Evolutionary conservation across 441 rosid genomes (phyloP), one percentile per base, ranked within the genome.

Genomic region (Kokia cookei): DNA sequence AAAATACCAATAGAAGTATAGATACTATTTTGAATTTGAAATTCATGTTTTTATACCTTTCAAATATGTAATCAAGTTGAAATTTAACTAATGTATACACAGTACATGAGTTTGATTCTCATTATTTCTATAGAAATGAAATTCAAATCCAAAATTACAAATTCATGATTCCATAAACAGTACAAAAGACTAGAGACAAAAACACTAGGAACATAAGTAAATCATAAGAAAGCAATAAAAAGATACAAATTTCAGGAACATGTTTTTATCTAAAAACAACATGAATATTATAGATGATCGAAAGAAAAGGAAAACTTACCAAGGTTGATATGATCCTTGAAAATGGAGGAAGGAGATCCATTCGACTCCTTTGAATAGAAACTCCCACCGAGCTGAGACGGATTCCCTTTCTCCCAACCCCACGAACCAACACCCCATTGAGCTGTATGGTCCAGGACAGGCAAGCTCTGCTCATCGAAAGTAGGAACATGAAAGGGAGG

Each of bases 391-490:
- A 68, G 59, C 29, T 81, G 78, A 71, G 69, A 67, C 54, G 40
- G 74, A 63, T 75, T 76, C 74, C 74, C 60, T 63, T 72, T 80
- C 48, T 74, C 81, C 85, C 88, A 78, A 67, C 69, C 80, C 5
- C 70, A 37, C 19, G 65, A 54, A 24, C 78, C 84, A 40, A 81
- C 80, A 53, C 80, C 73, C 82, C 81, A 81, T 14, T 72, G 74
- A 22, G 71, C 45, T 11, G 68, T 13, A 65, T 67, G 74, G 22
- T 76, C 79, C 69, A 73, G 29, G 63, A 77, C 73, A 2, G 88
- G 69, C 62, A 73, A 69, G 71, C 50, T 67, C 58, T 82, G 86
- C 65, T 84, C 78, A 69, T 55, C 69, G 26, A 73, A 74, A 14
- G 79, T 57, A 2, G 80, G 15, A 71, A 69, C 83, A 45, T 72